These are phyloP conservation scores for Ochromonas danica DNA, from an alignment of 108 stramenopile genomes.

Conservation along the genomic window DNA sequence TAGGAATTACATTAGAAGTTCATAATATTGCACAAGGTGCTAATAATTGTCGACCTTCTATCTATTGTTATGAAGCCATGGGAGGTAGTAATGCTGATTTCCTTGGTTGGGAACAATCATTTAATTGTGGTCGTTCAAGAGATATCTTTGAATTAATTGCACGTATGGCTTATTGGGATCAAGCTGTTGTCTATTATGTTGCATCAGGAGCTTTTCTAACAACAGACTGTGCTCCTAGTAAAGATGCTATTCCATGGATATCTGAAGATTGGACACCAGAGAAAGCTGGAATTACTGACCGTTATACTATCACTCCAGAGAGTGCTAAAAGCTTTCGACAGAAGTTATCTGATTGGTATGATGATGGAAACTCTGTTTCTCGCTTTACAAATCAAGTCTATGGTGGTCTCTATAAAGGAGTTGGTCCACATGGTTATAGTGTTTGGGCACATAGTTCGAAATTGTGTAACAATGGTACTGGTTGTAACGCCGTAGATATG, in stretches of 20 bases:
- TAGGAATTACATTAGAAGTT: conserved; percentile 24
- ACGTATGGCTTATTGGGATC: neutral
- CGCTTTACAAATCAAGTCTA: neutral
- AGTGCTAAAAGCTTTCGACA: conserved; percentile 3
- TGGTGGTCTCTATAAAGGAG: conserved; percentile 3
- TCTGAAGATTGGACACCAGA: conserved; percentile 9
- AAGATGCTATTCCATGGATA: conserved; percentile 19
- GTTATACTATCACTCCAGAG: neutral
- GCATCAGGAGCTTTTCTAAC: conserved; percentile 6
- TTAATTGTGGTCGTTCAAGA: neutral
- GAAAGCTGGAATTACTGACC: neutral
- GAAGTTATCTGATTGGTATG: neutral
- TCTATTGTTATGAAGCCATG: neutral
- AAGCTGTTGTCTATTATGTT: conserved; percentile 8
- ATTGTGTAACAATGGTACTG: conserved; percentile 8
- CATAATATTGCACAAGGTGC: conserved; percentile 34
- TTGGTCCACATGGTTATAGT: conserved; percentile 19
- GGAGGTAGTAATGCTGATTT: conserved; percentile 21
- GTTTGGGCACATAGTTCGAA: neutral
- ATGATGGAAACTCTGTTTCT: neutral
- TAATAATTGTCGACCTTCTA: neutral
- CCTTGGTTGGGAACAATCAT: conserved; percentile 19
- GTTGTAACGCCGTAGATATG: neutral
- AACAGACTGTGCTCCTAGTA: neutral
- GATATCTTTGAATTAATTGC: neutral